Conservation (phyloP, 2,329 filamentous ascomycete genomes). For the Ceratocystis albifundus region DNA sequence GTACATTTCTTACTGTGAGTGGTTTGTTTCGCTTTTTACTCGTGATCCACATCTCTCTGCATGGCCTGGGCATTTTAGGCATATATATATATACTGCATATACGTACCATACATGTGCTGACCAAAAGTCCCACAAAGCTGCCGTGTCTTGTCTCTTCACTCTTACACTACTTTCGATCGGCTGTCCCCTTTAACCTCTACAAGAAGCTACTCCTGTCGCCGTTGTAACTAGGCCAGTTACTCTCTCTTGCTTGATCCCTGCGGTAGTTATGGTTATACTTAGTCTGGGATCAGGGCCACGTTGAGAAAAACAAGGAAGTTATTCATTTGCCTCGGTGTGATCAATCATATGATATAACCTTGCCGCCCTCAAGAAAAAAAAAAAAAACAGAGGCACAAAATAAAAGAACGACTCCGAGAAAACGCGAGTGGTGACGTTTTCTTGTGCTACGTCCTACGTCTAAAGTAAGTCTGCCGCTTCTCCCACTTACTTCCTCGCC, state of each 20-base stretch:
- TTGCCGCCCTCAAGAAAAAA: too few relatives aligned
- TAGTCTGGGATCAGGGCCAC: background rate
- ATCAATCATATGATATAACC: background rate
- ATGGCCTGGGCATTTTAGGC: too few relatives aligned
- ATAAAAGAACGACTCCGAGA: background rate
- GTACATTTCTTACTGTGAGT: background rate
- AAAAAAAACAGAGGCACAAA: background rate
- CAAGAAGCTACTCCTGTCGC: background rate
- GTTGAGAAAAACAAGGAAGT: background rate
- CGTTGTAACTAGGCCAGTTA: background rate
- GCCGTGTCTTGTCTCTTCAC: too few relatives aligned
- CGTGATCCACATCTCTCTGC: too few relatives aligned
- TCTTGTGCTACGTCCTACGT: background rate
- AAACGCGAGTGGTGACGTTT: background rate
- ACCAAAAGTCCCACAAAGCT: too few relatives aligned
- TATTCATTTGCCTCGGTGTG: background rate
- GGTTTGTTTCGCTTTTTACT: too few relatives aligned
- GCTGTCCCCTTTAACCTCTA: background rate
- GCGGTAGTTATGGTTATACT: background rate
- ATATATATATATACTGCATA: too few relatives aligned
- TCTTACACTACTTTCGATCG: too few relatives aligned
- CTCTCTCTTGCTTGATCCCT: background rate
- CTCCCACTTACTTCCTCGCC: too few relatives aligned
- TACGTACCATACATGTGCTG: too few relatives aligned
- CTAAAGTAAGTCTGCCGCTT: too few relatives aligned